Conservation (phyloP, 352 stramenopile species). For the Phytopythium delawarense region DNA sequence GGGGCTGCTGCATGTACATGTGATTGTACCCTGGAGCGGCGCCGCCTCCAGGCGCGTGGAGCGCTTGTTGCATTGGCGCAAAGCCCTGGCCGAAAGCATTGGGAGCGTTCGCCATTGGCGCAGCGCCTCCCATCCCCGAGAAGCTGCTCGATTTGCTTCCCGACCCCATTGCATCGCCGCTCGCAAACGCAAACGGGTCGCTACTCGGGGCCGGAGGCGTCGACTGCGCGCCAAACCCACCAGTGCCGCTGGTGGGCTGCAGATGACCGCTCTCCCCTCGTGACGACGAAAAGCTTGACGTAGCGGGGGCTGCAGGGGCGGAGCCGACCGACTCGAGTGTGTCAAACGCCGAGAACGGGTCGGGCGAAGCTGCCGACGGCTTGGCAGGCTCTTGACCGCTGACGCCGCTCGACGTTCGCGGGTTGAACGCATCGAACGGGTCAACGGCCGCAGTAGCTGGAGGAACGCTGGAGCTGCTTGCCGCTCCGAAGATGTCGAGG, state of each 20-base stretch:
- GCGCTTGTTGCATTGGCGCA: conserved; percentile 4
- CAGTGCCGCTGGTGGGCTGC: not conserved
- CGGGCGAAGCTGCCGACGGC: conserved; percentile 10
- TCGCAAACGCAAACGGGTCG: conserved; percentile 54
- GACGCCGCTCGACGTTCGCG: conserved; percentile 7
- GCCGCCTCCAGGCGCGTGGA: not conserved
- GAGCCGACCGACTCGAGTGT: conserved; percentile 9
- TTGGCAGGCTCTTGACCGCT: conserved; percentile 12
- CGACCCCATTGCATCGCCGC: conserved; percentile 7
- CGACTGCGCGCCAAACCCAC: not conserved
- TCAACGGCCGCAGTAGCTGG: conserved; percentile 26
- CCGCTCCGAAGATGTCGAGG: conserved; percentile 35
- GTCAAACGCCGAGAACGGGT: conserved; percentile 73
- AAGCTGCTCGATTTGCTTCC: conserved; percentile 23
- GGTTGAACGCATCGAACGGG: conserved; percentile 22
- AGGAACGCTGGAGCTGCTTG: conserved; percentile 11
- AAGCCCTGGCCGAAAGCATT: conserved; percentile 7
- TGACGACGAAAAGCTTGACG: not conserved
- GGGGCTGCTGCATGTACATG: conserved; percentile 27
- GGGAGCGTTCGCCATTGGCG: conserved; percentile 11
- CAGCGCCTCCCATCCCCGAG: not conserved
- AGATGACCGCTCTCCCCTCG: not conserved
- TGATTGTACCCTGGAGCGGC: conserved; percentile 1
- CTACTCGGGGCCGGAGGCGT: conserved; percentile 15
- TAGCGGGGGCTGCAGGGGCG: conserved; percentile 9